Percentiles rank a stretch among this genome's conserved stretches.
These are phyloP conservation scores for Thielaviopsis euricoi DNA, from an alignment of 2,329 filamentous ascomycete species.

Conservation along the genomic window DNA sequence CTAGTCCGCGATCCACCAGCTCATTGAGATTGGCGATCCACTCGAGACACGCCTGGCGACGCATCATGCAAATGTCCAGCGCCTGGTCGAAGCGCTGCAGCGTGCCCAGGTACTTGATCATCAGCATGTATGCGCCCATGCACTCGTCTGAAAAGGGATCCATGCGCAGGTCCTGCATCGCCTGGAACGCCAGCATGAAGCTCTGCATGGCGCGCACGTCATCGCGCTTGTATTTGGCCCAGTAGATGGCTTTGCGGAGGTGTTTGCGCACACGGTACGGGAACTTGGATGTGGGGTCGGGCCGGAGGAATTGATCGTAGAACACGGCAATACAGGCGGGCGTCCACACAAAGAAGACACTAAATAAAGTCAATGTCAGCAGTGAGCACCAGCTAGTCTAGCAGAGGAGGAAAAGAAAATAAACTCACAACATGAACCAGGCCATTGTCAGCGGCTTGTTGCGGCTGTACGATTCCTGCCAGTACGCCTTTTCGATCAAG, in stretches of 20 bases:
- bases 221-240: conserved; percentile 11
- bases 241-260: conserved; percentile 12
- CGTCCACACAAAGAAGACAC: conserved; percentile 3
- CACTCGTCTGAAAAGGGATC: conserved; percentile 87
- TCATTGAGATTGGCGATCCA: conserved; percentile 42
- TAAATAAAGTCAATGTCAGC: not conserved
- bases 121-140: conserved; percentile 71
- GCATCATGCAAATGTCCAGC: conserved; percentile 61
- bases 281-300: conserved; percentile 7
- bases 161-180: conserved; percentile 23
- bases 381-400: not conserved
- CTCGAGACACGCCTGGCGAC: conserved; percentile 49
- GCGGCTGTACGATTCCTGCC: conserved; percentile 4
- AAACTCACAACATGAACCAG: conserved; percentile 9
- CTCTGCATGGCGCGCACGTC: conserved; percentile 9
- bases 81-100: conserved; percentile 53
- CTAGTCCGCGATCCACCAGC: conserved; percentile 28
- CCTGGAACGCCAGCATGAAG: conserved; percentile 8
- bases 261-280: conserved; percentile 6
- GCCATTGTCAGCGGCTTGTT: conserved; percentile 4
- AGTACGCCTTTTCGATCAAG: conserved; percentile 7
- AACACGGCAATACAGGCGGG: not conserved
- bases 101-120: conserved; percentile 66
- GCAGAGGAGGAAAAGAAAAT: not conserved
- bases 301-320: conserved; percentile 5